Evolutionary conservation across 345 rosid species (phyloP), one percentile per base, ranked within the genome.

Genomic region (Gossypium turneri): DNA sequence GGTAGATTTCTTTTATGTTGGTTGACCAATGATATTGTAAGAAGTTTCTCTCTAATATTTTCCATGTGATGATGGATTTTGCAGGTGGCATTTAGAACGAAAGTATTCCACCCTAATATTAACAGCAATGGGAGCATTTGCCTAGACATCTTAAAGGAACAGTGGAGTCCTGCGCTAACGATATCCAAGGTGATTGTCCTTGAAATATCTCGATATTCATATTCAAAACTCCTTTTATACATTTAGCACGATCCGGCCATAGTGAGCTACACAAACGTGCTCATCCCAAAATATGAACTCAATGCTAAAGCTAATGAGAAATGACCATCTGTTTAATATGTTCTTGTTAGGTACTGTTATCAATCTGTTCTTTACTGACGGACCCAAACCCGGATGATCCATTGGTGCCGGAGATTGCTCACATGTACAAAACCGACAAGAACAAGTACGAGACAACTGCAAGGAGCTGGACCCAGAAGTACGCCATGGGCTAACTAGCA

Each of bases 391-490:
- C 98, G 0, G 98, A 94, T 62, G 97, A 94, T 79, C 98, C 98
- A 0, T 85, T 94, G 91, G 98, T 92, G 53, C 98, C 98, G 0
- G 98, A 94, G 84, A 92, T 94, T 25, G 97, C 98, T 72, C 97
- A 94, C 69, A 89, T 94, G 97, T 94, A 92, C 89, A 94, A 92
- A 89, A 89, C 94, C 6, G 96, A 94, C 88, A 80, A 86, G 86
- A 87, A 66, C 83, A 92, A 92, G 88, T 94, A 94, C 1, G 98
- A 94, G 88, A 92, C 96, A 2, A 92, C 94, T 15, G 98, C 97
- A 25, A 89, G 98, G 85, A 94, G 92, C 93, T 94, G 98, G 98
- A 92, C 98, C 81, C 97, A 94, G 88, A 92, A 94, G 85, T 94
- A 94, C 77, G 98, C 97, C 74, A 94, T 94, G 98, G 97, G 98